phyloP scores from a whole-genome alignment of 768 basidiomycete species.

The Boletus rubropictus region DNA sequence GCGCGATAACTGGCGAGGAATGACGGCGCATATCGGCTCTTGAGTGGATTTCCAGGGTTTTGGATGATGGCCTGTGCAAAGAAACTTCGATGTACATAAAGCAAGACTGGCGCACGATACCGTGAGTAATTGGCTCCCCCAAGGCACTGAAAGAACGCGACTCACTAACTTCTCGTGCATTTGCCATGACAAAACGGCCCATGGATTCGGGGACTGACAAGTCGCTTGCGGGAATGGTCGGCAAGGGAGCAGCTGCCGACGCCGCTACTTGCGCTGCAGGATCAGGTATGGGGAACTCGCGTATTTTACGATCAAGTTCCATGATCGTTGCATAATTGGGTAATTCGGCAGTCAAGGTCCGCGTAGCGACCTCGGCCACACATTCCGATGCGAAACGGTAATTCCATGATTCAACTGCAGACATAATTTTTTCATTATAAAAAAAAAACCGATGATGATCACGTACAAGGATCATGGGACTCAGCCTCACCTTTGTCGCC shows the following conservation, averaged over 20 bases:
- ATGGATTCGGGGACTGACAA: constrained; percentile 28
- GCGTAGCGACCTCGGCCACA: constrained; percentile 56
- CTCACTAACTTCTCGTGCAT: constrained; percentile 35
- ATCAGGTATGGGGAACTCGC: constrained; percentile 56
- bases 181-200: constrained; percentile 35
- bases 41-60: constrained; percentile 58
- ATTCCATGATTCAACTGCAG: constrained; percentile 53
- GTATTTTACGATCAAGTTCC: constrained; percentile 63
- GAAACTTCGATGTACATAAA: constrained; percentile 63
- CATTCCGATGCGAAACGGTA: constrained; percentile 62
- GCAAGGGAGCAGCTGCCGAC: constrained; percentile 25
- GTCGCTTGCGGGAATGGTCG: constrained; percentile 11
- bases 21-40: constrained; percentile 57
- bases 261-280: constrained; percentile 36
- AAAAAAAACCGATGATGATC: constrained; percentile 4
- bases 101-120: constrained; percentile 49
- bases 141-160: not conserved
- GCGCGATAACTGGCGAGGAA: constrained; percentile 60
- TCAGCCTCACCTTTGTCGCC: constrained; percentile 19
- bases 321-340: constrained; percentile 61
- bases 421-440: no score
- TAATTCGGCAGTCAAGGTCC: constrained; percentile 57
- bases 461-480: constrained; percentile 23
- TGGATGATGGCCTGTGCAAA: constrained; percentile 71
- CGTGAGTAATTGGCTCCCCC: no score